Evolutionary conservation across 805 yeast species (phyloP), one percentile per base, ranked within the genome.

Genomic region (Candida tibetensis): DNA sequence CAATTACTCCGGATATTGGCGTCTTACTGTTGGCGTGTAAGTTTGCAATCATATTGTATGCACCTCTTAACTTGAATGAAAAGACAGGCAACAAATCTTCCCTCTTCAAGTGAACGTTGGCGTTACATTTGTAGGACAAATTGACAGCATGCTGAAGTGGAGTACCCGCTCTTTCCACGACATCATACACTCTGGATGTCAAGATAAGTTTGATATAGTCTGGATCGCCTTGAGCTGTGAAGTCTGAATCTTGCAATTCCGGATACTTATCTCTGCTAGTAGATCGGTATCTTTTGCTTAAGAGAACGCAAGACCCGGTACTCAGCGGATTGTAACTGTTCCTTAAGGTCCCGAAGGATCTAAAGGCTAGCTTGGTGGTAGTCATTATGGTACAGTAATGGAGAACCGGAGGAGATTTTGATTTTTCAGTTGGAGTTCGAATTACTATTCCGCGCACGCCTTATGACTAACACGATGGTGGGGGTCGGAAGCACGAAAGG

Each of bases 71-170:
- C 65, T 93, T 93, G 76, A 93, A 93, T 31, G 95, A 84, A 62
- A 93, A 95, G 4, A 93, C 99, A 0, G 99, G 98, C 40, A 88
- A 73, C 26, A 89, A 70, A 56, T 95, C 99, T 57, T 93, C 99
- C 49, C 99, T 76, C 57, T 93, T 93, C 48, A 93, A 68, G 41
- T 75, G 71, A 12, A 95, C 81, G 28, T 82, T 82, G 31, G 95
- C 72, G 36, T 85, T 85, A n/a, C 81, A 69, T 53, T 79, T 81
- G 34, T 80, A 82, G 1, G 93, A 81, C 32, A 93, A 69, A 18
- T 83, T 79, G 8, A 79, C 76, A 0, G 95, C 98, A 26, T 71
- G 68, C 1, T 86, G 76, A 28, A 89, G 69, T 4, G 98, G 97
- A 0, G 96, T 81, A 47, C 93, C 98, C 1, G 66, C 72, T 30